Percentiles rank a stretch among this genome's conserved stretches.
phyloP scores from a whole-genome alignment of 768 basidiomycete genomes.

The Tephrocybe sp. region DNA sequence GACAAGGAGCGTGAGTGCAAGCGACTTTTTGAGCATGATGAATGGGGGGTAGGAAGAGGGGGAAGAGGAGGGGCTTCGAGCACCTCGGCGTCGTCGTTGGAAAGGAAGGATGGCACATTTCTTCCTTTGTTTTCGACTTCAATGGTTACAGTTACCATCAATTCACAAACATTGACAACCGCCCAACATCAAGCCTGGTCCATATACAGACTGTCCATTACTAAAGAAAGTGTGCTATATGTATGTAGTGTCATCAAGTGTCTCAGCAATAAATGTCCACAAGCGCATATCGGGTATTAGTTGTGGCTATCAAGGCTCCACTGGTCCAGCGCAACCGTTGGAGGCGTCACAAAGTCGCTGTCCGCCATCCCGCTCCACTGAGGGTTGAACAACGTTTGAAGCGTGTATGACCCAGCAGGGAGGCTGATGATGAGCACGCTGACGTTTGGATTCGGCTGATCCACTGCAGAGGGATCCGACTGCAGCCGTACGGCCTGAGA shows the following conservation, averaged over 20 bases:
- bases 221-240: constrained; percentile 3
- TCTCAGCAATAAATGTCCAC: constrained; percentile 11
- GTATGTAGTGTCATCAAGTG: neutral
- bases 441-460: constrained; percentile 78
- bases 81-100: constrained; percentile 13
- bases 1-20: constrained; percentile 65
- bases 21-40: constrained; percentile 50
- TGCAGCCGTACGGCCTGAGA: constrained; percentile 52
- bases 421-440: constrained; percentile 76
- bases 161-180: constrained; percentile 3
- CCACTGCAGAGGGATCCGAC: constrained; percentile 55
- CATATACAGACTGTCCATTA: constrained; percentile 5
- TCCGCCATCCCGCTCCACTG: constrained; percentile 76
- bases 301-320: constrained; percentile 86
- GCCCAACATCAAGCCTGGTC: neutral
- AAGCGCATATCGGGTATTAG: constrained; percentile 26
- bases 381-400: constrained; percentile 92
- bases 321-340: constrained; percentile 62
- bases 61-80: constrained; percentile 16
- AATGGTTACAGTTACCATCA: constrained; percentile 11
- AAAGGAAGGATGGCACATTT: constrained; percentile 13
- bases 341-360: constrained; percentile 65
- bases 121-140: constrained; percentile 1
- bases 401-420: constrained; percentile 67
- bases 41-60: no score